phyloP scores from a whole-genome alignment of 2,329 filamentous ascomycete genomes.

The Furcasterigmium furcatum region DNA sequence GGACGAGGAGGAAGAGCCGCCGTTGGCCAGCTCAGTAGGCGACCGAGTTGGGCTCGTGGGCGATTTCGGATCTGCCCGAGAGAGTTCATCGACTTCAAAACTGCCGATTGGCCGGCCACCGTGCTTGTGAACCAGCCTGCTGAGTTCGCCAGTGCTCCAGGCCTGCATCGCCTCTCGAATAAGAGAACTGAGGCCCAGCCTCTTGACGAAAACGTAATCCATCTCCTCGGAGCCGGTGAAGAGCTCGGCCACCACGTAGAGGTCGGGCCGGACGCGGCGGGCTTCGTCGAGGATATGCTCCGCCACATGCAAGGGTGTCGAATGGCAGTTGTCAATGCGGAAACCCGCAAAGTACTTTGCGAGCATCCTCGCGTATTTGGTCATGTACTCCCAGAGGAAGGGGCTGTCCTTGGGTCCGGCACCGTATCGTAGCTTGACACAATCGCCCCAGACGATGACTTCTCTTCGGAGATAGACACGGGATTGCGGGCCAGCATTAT shows the following conservation, averaged over 20 bases:
- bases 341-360: conserved; percentile 95
- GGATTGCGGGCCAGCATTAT: conserved; percentile 88
- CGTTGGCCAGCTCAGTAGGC: conserved; percentile 23
- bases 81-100: conserved; percentile 89
- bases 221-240: conserved; percentile 95
- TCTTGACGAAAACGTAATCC: conserved; percentile 94
- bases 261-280: conserved; percentile 78
- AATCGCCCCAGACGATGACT: conserved; percentile 98
- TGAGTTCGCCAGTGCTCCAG: conserved; percentile 92
- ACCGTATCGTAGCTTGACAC: conserved; percentile 94
- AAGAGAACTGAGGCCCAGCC: conserved; percentile 83
- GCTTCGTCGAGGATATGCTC: conserved; percentile 94
- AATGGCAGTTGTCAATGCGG: conserved; percentile 97
- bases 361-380: conserved; percentile 84
- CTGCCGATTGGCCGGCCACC: conserved; percentile 93
- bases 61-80: conserved; percentile 51
- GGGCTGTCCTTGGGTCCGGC: conserved; percentile 78
- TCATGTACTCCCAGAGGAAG: conserved; percentile 95
- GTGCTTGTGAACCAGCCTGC: conserved; percentile 87
- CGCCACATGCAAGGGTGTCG: conserved; percentile 89
- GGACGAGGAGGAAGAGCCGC: conserved; percentile 25
- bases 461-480: conserved; percentile 93
- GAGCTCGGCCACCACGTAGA: conserved; percentile 91
- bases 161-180: conserved; percentile 98
- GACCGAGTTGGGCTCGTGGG: conserved; percentile 23